Conservation (phyloP, 2,329 filamentous ascomycete species). For the Fusarium sp. region DNA sequence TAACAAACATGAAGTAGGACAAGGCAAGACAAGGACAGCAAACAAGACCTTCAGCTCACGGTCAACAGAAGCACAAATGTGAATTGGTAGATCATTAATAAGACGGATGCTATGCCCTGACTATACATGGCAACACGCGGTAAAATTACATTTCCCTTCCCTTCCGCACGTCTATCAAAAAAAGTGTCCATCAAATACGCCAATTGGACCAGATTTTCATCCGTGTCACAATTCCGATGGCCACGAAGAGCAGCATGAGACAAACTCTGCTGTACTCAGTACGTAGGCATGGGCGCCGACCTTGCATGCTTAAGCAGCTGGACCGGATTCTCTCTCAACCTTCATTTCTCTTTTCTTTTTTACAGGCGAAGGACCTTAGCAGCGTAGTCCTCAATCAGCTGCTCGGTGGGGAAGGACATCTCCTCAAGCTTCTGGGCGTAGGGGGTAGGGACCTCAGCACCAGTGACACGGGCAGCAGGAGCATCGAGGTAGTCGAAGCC, state of each 20-base stretch:
- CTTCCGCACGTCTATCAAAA: slow-evolving; percentile 55
- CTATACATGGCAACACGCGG: slow-evolving; percentile 57
- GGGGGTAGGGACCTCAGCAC: slow-evolving; percentile 96
- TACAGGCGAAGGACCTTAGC: slow-evolving; percentile 90
- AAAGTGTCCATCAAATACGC: slow-evolving; percentile 48
- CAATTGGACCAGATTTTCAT: slow-evolving; percentile 42
- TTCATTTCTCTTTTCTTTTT: slow-evolving; percentile 38
- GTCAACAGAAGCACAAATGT: slow-evolving; percentile 20
- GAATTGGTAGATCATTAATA: slow-evolving; percentile 52
- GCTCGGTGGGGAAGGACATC: slow-evolving; percentile 93
- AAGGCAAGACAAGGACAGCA: no score
- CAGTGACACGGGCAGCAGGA: slow-evolving; percentile 92
- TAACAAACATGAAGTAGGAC: no score
- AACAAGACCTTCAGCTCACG: neutral
- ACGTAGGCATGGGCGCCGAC: slow-evolving; percentile 21
- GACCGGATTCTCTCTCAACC: slow-evolving; percentile 30
- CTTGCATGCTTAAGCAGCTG: slow-evolving; percentile 24
- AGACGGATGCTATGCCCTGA: slow-evolving; percentile 48
- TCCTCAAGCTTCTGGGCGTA: slow-evolving; percentile 94
- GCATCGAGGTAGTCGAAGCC: slow-evolving; percentile 97
- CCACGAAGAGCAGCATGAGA: slow-evolving; percentile 34
- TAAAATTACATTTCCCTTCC: slow-evolving; percentile 59
- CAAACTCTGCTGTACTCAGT: slow-evolving; percentile 29
- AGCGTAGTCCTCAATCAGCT: slow-evolving; percentile 87
- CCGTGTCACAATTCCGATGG: slow-evolving; percentile 30